Percentiles rank a stretch among this genome's conserved stretches.
phyloP scores from a whole-genome alignment of 768 basidiomycete species.

The Leucosporidium yakuticum region DNA sequence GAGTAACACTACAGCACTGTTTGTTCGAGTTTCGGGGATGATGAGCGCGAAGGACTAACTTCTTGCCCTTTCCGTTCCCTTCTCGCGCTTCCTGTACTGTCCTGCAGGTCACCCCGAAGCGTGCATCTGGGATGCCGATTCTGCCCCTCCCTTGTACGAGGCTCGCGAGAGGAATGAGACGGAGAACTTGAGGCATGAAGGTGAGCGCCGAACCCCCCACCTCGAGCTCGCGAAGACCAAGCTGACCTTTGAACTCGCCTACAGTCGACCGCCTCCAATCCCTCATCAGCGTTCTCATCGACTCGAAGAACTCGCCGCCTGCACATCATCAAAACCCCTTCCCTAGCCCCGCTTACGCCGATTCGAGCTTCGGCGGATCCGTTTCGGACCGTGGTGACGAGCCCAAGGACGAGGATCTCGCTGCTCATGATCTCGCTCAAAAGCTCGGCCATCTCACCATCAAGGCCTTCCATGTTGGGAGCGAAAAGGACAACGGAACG shows the following conservation, averaged over 20 bases:
- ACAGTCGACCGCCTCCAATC: constrained; percentile 9
- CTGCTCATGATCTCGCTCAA: neutral
- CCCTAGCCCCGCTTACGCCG: neutral
- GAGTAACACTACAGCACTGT: no score
- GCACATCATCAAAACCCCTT: neutral
- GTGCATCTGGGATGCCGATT: neutral
- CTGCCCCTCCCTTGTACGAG: neutral
- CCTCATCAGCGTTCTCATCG: neutral
- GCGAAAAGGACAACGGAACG: neutral
- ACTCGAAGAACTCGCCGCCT: neutral
- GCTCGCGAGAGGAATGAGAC: constrained; percentile 12
- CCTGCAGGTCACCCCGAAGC: neutral
- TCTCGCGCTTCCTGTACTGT: no score
- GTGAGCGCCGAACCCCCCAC: neutral
- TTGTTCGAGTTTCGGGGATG: no score
- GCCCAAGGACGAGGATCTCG: neutral
- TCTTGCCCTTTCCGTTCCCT: no score
- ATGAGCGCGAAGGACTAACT: no score
- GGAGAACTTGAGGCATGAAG: constrained; percentile 8
- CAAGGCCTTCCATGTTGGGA: neutral
- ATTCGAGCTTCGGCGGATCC: neutral
- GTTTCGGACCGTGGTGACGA: neutral
- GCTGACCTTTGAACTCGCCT: no score
- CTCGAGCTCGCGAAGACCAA: neutral
- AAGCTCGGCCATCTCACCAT: constrained; percentile 4